Percentiles rank a stretch among this genome's conserved stretches.
Conservation (phyloP, 2,329 filamentous ascomycete genomes). For the Xylaria sp. region DNA sequence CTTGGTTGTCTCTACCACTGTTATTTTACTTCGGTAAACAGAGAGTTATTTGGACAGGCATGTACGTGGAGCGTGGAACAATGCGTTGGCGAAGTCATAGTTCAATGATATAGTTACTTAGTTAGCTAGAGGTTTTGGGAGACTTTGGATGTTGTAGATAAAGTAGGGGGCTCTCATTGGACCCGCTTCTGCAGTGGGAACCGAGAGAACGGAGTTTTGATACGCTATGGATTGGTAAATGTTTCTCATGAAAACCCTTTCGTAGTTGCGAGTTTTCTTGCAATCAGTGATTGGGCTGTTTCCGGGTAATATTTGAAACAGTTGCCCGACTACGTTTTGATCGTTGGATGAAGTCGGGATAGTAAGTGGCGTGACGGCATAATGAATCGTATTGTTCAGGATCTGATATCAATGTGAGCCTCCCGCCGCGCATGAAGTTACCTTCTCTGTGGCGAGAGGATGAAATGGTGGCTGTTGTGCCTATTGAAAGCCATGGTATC, state of each 20-base stretch:
- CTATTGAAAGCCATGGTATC: constrained; percentile 4
- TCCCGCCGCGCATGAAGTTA: neutral
- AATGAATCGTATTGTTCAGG: neutral
- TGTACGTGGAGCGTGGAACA: neutral
- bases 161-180: neutral
- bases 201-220: constrained; percentile 15
- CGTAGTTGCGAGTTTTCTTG: neutral
- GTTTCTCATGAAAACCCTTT: constrained; percentile 6
- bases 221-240: constrained; percentile 4
- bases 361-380: neutral
- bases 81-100: no score
- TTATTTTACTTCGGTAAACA: neutral
- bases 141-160: neutral
- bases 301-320: constrained; percentile 3
- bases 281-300: neutral
- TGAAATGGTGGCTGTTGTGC: neutral
- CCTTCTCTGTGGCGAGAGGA: neutral
- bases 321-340: neutral
- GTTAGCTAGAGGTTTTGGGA: no score
- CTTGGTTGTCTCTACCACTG: neutral
- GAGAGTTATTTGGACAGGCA: neutral
- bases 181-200: constrained; percentile 11
- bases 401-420: neutral
- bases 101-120: no score
- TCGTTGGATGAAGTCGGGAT: neutral